A percentile compares a stretch with the other conserved stretches of the same genome.
These are phyloP conservation scores for Cladorrhinum sp. DNA, from an alignment of 2,329 filamentous ascomycete species.

Conservation along the genomic window DNA sequence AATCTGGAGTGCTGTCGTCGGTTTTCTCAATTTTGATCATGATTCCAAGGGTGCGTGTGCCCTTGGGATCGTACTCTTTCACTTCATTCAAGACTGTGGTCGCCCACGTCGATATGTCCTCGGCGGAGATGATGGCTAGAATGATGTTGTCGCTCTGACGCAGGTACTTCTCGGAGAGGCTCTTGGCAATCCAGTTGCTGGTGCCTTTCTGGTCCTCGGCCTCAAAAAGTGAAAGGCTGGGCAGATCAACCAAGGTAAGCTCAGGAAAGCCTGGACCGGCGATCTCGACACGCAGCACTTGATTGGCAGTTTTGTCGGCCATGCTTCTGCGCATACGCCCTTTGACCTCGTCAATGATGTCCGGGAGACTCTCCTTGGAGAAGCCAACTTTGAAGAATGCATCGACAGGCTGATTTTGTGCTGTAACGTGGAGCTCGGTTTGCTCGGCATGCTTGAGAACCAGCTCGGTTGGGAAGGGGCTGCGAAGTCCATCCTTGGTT, in stretches of 20 bases:
- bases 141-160: slow-evolving; percentile 55
- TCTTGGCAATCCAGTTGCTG: slow-evolving; percentile 44
- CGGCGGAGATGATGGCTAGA: slow-evolving; percentile 54
- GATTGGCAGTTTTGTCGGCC: slow-evolving; percentile 16
- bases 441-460: slow-evolving; percentile 14
- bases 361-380: slow-evolving; percentile 29
- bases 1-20: slow-evolving; percentile 34
- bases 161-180: slow-evolving; percentile 55
- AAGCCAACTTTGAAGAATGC: slow-evolving; percentile 16
- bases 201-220: slow-evolving; percentile 41
- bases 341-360: slow-evolving; percentile 39
- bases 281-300: slow-evolving; percentile 38
- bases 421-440: slow-evolving; percentile 16
- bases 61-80: slow-evolving; percentile 33
- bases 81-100: slow-evolving; percentile 54
- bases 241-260: slow-evolving; percentile 56
- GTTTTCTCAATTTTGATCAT: slow-evolving; percentile 54
- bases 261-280: slow-evolving; percentile 45
- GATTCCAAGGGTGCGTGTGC: slow-evolving; percentile 49
- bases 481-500: slow-evolving; percentile 20
- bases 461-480: slow-evolving; percentile 26
- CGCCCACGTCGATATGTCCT: slow-evolving; percentile 50
- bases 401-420: slow-evolving; percentile 13
- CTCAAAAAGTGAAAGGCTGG: slow-evolving; percentile 47
- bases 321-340: slow-evolving; percentile 45